Evolutionary conservation across 2,329 filamentous ascomycete genomes (phyloP).

Genomic region (Knufia petricola): DNA sequence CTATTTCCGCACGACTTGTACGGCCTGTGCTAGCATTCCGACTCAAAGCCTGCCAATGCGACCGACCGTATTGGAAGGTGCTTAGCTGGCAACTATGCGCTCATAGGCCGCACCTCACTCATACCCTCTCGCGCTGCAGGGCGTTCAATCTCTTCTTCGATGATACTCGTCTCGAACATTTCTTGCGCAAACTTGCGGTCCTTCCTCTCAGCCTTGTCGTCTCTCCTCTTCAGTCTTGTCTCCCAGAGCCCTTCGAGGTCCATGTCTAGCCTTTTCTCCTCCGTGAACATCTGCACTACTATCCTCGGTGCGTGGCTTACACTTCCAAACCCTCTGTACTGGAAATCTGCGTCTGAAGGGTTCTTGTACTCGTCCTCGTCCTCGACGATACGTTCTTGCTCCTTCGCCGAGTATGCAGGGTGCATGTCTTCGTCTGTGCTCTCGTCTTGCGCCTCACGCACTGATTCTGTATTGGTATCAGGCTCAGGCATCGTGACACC

Average conservation of each 20-base stretch:
- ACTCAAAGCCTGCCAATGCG: no score
- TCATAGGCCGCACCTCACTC: background rate
- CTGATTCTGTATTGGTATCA: background rate
- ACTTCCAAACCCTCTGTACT: slow-evolving; percentile 67
- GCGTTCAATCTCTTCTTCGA: slow-evolving; percentile 8
- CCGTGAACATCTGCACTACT: slow-evolving; percentile 63
- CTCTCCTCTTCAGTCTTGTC: slow-evolving; percentile 22
- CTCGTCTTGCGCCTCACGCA: slow-evolving; percentile 2
- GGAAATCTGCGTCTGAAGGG: slow-evolving; percentile 31
- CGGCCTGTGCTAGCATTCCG: no score
- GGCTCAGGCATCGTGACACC: slow-evolving; percentile 11
- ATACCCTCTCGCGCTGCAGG: background rate
- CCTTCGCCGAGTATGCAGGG: slow-evolving; percentile 10
- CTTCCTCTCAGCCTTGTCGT: slow-evolving; percentile 11
- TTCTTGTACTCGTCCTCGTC: slow-evolving; percentile 22
- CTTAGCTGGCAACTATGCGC: background rate
- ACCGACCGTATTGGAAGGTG: no score
- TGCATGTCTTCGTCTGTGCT: slow-evolving; percentile 19
- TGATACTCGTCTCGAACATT: slow-evolving; percentile 3
- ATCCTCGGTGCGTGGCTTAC: slow-evolving; percentile 48
- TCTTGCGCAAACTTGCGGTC: slow-evolving; percentile 5
- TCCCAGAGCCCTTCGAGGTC: slow-evolving; percentile 58
- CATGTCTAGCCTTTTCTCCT: slow-evolving; percentile 58
- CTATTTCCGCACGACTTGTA: no score
- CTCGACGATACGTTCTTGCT: slow-evolving; percentile 21